These are phyloP conservation scores for Acanthamoeba castellanii DNA, from an alignment of 208 protist genomes.

Conservation along the genomic window DNA sequence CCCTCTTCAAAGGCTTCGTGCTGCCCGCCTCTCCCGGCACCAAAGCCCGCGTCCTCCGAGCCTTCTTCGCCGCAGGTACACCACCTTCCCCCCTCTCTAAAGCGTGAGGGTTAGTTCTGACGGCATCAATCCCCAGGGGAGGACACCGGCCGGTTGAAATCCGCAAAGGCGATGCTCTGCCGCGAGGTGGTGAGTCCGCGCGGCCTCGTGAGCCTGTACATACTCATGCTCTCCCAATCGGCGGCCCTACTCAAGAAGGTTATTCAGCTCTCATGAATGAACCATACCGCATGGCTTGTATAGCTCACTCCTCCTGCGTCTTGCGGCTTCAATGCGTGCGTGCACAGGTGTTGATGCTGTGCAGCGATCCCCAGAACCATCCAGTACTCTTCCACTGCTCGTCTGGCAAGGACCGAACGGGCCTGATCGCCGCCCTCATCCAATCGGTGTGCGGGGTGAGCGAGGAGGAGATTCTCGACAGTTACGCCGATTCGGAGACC, in stretches of 20 bases:
- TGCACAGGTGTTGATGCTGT: not conserved
- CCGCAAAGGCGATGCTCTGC: constrained; percentile 13
- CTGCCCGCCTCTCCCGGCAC: constrained; percentile 4
- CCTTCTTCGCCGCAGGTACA: not conserved
- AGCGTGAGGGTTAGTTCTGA: no score
- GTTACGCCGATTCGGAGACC: constrained; percentile 22
- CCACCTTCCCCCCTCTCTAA: not conserved
- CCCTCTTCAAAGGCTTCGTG: constrained; percentile 7
- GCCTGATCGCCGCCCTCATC: constrained; percentile 56
- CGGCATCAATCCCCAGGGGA: not conserved
- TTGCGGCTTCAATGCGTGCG: not conserved
- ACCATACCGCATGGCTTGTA: no score
- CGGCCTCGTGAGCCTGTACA: constrained; percentile 1
- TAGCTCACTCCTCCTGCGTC: not conserved
- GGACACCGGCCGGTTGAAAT: not conserved
- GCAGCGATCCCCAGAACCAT: constrained; percentile 49
- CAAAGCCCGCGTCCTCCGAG: not conserved
- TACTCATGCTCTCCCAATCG: constrained; percentile 14
- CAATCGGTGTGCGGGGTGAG: constrained; percentile 18
- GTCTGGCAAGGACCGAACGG: constrained; percentile 60
- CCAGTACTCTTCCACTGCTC: constrained; percentile 65
- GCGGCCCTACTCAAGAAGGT: not conserved
- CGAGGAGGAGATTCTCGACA: constrained; percentile 36
- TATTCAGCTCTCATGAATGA: not conserved
- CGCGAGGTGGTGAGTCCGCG: constrained; percentile 17